These are phyloP conservation scores for Clarireedia homoeocarpa DNA, from an alignment of 2,329 filamentous ascomycete species.

Conservation along the genomic window DNA sequence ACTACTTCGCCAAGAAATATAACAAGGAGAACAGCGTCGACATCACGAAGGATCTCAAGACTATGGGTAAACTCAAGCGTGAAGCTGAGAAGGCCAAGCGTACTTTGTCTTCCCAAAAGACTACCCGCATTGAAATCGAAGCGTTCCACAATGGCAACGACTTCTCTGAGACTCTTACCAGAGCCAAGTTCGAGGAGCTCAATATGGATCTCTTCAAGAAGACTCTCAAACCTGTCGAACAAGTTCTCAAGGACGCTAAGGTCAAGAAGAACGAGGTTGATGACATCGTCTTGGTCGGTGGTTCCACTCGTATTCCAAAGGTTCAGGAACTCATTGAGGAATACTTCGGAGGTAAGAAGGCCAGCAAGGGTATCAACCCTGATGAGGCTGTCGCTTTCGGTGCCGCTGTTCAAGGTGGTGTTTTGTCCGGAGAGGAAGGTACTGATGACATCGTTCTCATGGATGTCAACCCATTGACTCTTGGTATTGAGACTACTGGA, in stretches of 20 bases:
- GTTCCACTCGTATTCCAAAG: conserved; percentile 95
- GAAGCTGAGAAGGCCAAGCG: conserved; percentile 99
- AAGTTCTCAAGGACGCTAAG: conserved; percentile 87
- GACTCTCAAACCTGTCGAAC: conserved; percentile 89
- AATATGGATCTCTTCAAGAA: conserved; percentile 93
- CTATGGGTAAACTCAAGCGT: conserved; percentile 89
- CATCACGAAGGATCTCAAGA: conserved; percentile 76
- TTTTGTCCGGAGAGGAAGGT: conserved; percentile 95
- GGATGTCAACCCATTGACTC: conserved; percentile 91
- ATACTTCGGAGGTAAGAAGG: conserved; percentile 99
- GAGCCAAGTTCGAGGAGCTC: conserved; percentile 97
- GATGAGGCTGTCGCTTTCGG: conserved; percentile 99
- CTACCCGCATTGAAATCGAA: conserved; percentile 97
- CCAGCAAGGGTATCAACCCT: conserved; percentile 99
- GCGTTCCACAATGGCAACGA: conserved; percentile 97
- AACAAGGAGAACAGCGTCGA: conserved; percentile 35
- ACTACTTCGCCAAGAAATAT: conserved; percentile 97
- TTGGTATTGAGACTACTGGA: conserved; percentile 96
- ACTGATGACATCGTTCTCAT: conserved; percentile 90
- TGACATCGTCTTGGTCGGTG: conserved; percentile 98
- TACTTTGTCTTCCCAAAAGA: conserved; percentile 92
- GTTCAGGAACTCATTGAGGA: conserved; percentile 99
- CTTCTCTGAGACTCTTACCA: conserved; percentile 94
- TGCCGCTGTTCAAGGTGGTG: conserved; percentile 97
- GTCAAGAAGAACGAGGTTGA: conserved; percentile 89